These are phyloP conservation scores for Botrytis hyacinthi DNA, from an alignment of 2,329 filamentous ascomycete genomes.

Conservation along the genomic window DNA sequence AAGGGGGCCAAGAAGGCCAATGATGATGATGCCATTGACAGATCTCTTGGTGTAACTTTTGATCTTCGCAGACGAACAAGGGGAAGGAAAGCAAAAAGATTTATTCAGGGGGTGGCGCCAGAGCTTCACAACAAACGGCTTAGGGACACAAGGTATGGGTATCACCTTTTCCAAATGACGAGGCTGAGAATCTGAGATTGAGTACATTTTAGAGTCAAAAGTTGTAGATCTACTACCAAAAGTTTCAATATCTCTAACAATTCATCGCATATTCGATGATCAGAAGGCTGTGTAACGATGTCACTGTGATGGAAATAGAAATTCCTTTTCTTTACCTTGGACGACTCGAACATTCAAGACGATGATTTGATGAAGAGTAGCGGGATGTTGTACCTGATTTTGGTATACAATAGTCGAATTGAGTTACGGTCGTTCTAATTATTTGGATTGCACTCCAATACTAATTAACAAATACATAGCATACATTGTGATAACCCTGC, in stretches of 20 bases:
- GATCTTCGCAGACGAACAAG: neutral
- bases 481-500: neutral
- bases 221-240: neutral
- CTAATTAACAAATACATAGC: neutral
- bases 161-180: neutral
- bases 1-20: neutral
- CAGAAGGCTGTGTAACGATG: neutral
- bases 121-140: neutral
- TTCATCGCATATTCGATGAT: neutral
- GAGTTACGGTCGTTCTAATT: neutral
- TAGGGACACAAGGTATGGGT: neutral
- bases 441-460: neutral
- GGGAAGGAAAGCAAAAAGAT: neutral
- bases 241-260: neutral
- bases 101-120: constrained; percentile 18
- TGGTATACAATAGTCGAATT: neutral
- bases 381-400: neutral
- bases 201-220: neutral
- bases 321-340: neutral
- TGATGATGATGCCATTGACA: neutral
- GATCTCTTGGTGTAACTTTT: constrained; percentile 1
- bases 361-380: neutral
- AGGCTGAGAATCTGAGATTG: constrained; percentile 13
- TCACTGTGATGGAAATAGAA: neutral
- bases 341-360: neutral